Percentiles rank a stretch among this genome's conserved stretches.
These are phyloP conservation scores for Aspergillus phoenicis DNA, from an alignment of 2,329 filamentous ascomycete genomes.

Conservation along the genomic window DNA sequence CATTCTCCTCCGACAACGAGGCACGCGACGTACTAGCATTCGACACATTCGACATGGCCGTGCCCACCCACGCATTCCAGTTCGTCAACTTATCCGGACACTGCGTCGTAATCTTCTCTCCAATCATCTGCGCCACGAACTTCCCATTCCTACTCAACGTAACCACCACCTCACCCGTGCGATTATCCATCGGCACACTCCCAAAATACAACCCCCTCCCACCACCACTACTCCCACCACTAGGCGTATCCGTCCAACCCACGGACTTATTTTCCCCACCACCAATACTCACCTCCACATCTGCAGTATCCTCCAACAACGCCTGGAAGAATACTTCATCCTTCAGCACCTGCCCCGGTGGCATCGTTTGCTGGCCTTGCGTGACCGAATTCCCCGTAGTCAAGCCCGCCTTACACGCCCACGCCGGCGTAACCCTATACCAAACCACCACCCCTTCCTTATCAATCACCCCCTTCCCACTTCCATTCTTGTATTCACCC, in stretches of 20 bases:
- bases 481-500: conserved; percentile 37
- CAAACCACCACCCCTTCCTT: conserved; percentile 31
- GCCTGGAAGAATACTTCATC: conserved; percentile 36
- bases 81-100: conserved; percentile 33
- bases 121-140: conserved; percentile 27
- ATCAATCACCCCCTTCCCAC: conserved; percentile 26
- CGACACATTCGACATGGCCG: conserved; percentile 14
- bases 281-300: conserved; percentile 39
- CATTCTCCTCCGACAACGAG: neutral
- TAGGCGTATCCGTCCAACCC: conserved; percentile 30
- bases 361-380: conserved; percentile 27
- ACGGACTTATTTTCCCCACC: conserved; percentile 27
- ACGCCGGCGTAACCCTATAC: conserved; percentile 29
- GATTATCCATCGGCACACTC: conserved; percentile 27
- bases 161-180: conserved; percentile 30
- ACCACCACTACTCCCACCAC: conserved; percentile 31
- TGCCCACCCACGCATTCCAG: conserved; percentile 44
- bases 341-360: conserved; percentile 21
- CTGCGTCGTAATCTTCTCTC: conserved; percentile 24
- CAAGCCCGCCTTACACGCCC: conserved; percentile 26
- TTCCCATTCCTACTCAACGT: conserved; percentile 27
- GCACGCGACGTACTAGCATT: neutral
- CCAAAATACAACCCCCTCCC: conserved; percentile 40
- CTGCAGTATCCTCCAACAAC: conserved; percentile 35
- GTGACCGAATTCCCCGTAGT: conserved; percentile 34